Evolutionary conservation across 2,329 filamentous ascomycete species (phyloP), one percentile per base, ranked within the genome.

Genomic region (Cladophialophora psammophila): DNA sequence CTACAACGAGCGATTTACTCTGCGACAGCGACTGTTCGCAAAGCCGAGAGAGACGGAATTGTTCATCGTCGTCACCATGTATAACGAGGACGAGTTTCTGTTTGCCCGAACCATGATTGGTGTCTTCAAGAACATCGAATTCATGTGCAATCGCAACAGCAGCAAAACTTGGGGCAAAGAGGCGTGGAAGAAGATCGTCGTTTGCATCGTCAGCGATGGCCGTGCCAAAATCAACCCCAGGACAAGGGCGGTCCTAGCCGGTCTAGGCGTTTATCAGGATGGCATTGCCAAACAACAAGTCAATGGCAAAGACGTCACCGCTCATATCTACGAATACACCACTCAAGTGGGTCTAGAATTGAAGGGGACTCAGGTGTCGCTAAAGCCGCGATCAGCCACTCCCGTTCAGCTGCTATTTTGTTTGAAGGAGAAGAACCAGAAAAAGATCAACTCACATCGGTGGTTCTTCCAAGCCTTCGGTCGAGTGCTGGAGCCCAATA

Each of bases 381-480:
- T 98, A 58, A 92, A 95, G 69, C 90, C 90, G 55, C 92, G 93
- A 75, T 91, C 85, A 5, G 87, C 91, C 68, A 93, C 95, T 69
- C 94, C 95, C 0, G 92, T 99, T 1, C 95, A 99, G 81, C 91
- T 99, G 83, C 87, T 99, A 4, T 99, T 99, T 84, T 99, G 95
- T 78, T 80, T 99, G 68, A 99, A 99, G 83, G 95, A 99, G 78
- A 98, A 97, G 87, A 99, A 99, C 78, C 94, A 97, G 82, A 99
- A 99, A 85, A 99, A 99, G 85, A 99, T 99, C 87, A 99, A 99
- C 78, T 98, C 95, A 0, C 95, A 99, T 79, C 86, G 95, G 78
- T 99, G 95, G 95, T 98, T 99, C 83, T 99, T 99, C 85, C 91
- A 96, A 73, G 95, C 94, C 0, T 99, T 99, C 78, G 95, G 95